phyloP scores from a whole-genome alignment of 495 filamentous ascomycete species.

The Hypoxylon rickii region DNA sequence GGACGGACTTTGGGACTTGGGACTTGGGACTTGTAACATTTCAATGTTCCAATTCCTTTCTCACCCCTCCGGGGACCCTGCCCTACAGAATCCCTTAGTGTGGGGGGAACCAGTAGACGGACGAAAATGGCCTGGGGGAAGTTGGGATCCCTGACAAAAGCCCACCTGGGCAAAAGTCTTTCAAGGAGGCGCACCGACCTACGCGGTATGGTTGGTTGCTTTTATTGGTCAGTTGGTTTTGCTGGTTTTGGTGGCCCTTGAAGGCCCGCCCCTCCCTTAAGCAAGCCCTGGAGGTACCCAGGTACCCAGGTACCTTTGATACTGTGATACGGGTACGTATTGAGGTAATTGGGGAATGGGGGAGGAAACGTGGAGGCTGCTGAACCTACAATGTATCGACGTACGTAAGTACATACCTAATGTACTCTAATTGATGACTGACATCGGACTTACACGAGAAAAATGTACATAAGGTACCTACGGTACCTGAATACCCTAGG shows the following conservation, averaged over 20 bases:
- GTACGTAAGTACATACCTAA: no score
- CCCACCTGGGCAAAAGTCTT: background rate
- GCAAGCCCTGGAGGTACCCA: constrained; percentile 1
- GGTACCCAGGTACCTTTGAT: constrained; percentile 5
- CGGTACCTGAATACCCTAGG: background rate
- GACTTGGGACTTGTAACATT: constrained; percentile 36
- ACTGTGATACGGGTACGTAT: no score
- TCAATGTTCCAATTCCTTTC: constrained; percentile 31
- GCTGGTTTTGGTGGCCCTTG: constrained; percentile 21
- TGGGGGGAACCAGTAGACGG: constrained; percentile 36
- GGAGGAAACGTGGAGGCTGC: constrained; percentile 35
- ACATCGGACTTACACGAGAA: background rate
- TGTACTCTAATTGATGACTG: background rate
- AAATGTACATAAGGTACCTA: constrained; percentile 25
- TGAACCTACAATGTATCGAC: constrained; percentile 29
- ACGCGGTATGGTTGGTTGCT: constrained; percentile 23
- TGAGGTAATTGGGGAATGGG: constrained; percentile 31
- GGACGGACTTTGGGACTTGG: no score
- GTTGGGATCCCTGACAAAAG: constrained; percentile 22
- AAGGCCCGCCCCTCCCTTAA: constrained; percentile 15
- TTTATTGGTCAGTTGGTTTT: constrained; percentile 23
- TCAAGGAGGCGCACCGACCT: constrained; percentile 30
- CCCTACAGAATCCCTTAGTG: constrained; percentile 34
- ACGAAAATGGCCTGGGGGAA: constrained; percentile 37
- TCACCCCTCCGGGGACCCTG: constrained; percentile 30